Evolutionary conservation across 73 alveolate species (phyloP).

Genomic region (Urostyla sp.): DNA sequence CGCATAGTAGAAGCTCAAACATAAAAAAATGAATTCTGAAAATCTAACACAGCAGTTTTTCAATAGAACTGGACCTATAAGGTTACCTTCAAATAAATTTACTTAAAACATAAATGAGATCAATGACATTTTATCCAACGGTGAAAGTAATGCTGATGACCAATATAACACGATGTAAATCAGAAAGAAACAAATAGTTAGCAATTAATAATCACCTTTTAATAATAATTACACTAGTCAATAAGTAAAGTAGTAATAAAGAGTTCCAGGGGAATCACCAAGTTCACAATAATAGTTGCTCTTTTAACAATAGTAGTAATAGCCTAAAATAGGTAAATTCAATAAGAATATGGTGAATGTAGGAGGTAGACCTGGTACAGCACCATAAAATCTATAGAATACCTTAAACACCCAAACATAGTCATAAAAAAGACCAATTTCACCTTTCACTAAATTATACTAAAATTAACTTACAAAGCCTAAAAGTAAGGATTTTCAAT

Average conservation of each 20-base stretch:
- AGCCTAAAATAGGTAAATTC: constrained; percentile 8
- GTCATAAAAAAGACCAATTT: constrained; percentile 17
- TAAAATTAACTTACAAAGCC: neutral
- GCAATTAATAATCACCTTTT: neutral
- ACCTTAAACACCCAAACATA: neutral
- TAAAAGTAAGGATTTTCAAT: neutral
- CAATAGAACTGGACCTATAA: constrained; percentile 43
- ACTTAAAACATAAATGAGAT: neutral
- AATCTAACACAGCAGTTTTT: neutral
- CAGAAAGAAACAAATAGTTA: neutral
- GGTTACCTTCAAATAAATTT: neutral
- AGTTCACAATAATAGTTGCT: neutral
- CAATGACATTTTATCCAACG: neutral
- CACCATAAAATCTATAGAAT: neutral
- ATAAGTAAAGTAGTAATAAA: neutral
- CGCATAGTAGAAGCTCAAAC: constrained; percentile 20
- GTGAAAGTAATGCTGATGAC: neutral
- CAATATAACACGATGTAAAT: neutral
- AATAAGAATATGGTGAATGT: neutral
- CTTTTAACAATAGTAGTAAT: neutral
- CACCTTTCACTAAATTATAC: constrained; percentile 14
- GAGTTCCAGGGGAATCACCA: neutral
- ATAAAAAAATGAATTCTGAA: neutral
- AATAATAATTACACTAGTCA: neutral
- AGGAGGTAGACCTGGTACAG: constrained; percentile 45